phyloP scores from a whole-genome alignment of 768 basidiomycete genomes.

The Exsudoporus frostii region DNA sequence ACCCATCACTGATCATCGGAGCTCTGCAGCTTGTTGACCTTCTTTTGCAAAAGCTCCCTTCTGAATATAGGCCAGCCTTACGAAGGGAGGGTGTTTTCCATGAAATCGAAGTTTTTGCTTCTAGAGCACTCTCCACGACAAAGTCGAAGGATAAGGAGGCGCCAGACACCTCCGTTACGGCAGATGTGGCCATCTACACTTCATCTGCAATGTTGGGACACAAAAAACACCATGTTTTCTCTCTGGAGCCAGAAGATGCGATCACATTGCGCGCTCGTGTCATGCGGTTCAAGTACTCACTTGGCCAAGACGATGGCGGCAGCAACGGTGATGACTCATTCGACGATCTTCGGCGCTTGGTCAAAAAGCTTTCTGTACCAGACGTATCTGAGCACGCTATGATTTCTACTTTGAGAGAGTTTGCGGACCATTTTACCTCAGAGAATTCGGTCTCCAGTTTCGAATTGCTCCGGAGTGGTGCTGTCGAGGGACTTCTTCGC shows the following conservation, averaged over 20 bases:
- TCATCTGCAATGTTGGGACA: slow-evolving; percentile 54
- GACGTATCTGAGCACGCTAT: slow-evolving; percentile 63
- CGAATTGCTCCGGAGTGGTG: slow-evolving; percentile 89
- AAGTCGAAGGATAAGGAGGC: slow-evolving; percentile 47
- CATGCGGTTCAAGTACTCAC: slow-evolving; percentile 78
- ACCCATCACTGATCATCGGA: slow-evolving; percentile 78
- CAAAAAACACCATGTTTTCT: slow-evolving; percentile 66
- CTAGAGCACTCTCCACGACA: slow-evolving; percentile 52
- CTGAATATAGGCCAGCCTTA: slow-evolving; percentile 85
- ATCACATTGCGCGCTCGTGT: slow-evolving; percentile 91
- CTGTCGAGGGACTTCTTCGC: slow-evolving; percentile 81
- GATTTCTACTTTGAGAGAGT: slow-evolving; percentile 57
- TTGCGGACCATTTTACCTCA: slow-evolving; percentile 79
- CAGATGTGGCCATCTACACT: slow-evolving; percentile 37
- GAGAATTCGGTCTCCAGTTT: slow-evolving; percentile 89
- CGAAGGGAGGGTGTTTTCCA: slow-evolving; percentile 95
- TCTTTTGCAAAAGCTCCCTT: slow-evolving; percentile 77
- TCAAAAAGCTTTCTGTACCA: slow-evolving; percentile 55
- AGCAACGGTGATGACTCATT: slow-evolving; percentile 61
- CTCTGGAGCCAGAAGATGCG: slow-evolving; percentile 83
- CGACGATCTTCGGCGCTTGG: slow-evolving; percentile 58
- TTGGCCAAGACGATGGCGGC: slow-evolving; percentile 50
- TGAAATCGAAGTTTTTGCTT: slow-evolving; percentile 80
- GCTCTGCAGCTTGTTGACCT: slow-evolving; percentile 94
- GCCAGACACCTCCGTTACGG: slow-evolving; percentile 33